Conservation (phyloP, 257 asterid genomes). For the Lycium ferocissimum region DNA sequence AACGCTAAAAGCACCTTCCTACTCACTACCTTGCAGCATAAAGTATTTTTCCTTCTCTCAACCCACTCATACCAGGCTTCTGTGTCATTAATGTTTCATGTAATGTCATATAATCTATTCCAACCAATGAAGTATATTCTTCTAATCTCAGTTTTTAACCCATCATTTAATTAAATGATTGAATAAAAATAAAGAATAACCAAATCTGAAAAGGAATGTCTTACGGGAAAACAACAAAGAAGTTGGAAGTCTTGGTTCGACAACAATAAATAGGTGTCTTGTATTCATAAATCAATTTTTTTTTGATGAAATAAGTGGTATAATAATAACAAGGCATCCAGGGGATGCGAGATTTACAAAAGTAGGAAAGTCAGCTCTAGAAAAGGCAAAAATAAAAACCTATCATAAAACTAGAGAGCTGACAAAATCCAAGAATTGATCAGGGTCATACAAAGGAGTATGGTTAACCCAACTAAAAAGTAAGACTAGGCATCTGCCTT, state of each 20-base stretch:
- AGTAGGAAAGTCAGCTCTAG: too few relatives aligned
- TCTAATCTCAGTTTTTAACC: conserved; percentile 1
- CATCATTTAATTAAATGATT: not conserved
- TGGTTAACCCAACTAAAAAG: too few relatives aligned
- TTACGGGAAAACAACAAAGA: conserved; percentile 11
- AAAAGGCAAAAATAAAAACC: too few relatives aligned
- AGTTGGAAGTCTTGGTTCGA: not conserved
- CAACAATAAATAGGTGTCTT: conserved; percentile 15
- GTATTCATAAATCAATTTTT: not conserved
- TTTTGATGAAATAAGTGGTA: not conserved
- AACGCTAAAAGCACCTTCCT: not conserved
- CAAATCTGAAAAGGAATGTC: conserved; percentile 6
- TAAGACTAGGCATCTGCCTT: too few relatives aligned
- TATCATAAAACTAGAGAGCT: too few relatives aligned
- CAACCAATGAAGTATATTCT: not conserved
- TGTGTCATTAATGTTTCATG: not conserved
- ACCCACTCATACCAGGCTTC: not conserved
- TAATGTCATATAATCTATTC: not conserved
- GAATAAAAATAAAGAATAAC: not conserved
- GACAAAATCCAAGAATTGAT: too few relatives aligned
- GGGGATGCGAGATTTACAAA: too few relatives aligned
- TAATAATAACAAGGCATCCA: too few relatives aligned
- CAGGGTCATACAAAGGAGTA: too few relatives aligned
- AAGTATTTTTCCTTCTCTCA: not conserved
- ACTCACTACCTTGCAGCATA: not conserved